Base-by-base conservation (phyloP, 2,329 filamentous ascomycete species). In the Diaporthe velutina region DNA sequence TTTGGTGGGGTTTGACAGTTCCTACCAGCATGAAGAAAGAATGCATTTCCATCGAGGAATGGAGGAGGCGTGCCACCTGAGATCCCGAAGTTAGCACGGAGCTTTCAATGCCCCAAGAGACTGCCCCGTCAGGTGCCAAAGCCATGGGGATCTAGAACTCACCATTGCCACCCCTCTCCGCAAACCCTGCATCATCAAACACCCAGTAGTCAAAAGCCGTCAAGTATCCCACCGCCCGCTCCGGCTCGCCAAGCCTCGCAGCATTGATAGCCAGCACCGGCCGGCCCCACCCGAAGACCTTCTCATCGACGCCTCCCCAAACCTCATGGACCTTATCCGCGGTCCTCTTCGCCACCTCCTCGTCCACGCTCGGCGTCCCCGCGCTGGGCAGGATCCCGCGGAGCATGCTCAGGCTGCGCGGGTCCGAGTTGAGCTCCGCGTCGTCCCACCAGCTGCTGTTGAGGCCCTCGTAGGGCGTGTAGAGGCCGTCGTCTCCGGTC, bases 391-490 rank as follows among this genome's bases (percentile, higher is more conserved):
- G 80, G 12, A 87, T 83, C 3, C 86, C 86, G 35, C 83, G 84
- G 28, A 87, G 81, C 79, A 86, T 87, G 35, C 83, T 82, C 73
- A 88, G 82, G 73, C 84, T 86, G 8, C 86, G 85, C 40, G 87
- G 87, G 61, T 88, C 85, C 10, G 81, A 78, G 38, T 78, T 82
- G 1, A 85, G 81, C 6, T 79, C 79, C 0, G 82, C 77, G 33
- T 86, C 79, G 2, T 80, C 79, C 82, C 85, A 86, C 85, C 85
- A 86, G 35, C 85, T 85, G 45, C 82, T 80, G 35, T 85, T 82
- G 13, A 89, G 83, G 0, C 87, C 87, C 76, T 86, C 85, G 74
- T 88, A 88, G 4, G 87, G 82, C 4, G 85, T 79, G 74, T 88
- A 89, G 1, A 85, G 83, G 6, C 81, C 80, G 33, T 68, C 64